Conservation (phyloP, 306 rosid genomes). For the Castanea crenata region DNA sequence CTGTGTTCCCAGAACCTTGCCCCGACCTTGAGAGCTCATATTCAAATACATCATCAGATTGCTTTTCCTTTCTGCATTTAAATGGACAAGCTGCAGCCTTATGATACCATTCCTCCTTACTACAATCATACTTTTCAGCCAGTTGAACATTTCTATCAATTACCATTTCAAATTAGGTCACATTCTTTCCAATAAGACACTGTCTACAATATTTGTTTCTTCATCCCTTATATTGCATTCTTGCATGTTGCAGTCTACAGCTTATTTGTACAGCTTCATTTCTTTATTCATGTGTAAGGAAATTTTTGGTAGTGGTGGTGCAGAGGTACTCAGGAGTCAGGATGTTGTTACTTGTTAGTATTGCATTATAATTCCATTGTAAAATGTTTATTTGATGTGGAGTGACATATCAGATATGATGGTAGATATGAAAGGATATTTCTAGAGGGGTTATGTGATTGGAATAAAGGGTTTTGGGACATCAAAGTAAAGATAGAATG, state of each 20-base stretch:
- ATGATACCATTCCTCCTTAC: slow-evolving; percentile 43
- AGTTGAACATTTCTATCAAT: slow-evolving; percentile 30
- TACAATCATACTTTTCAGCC: slow-evolving; percentile 29
- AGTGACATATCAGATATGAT: slow-evolving; percentile 27
- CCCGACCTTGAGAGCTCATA: slow-evolving; percentile 41
- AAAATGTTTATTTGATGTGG: slow-evolving; percentile 37
- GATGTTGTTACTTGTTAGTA: slow-evolving; percentile 15
- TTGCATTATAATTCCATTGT: slow-evolving; percentile 40
- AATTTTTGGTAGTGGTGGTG: slow-evolving; percentile 79
- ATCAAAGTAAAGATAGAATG: neutral
- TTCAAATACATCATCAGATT: slow-evolving; percentile 54
- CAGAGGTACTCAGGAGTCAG: slow-evolving; percentile 37
- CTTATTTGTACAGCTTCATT: slow-evolving; percentile 95
- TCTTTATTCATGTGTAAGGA: slow-evolving; percentile 96
- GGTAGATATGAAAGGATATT: slow-evolving; percentile 22
- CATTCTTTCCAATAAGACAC: slow-evolving; percentile 76
- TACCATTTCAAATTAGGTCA: slow-evolving; percentile 44
- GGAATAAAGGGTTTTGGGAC: slow-evolving; percentile 1
- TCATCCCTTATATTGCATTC: slow-evolving; percentile 56
- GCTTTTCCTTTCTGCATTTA: slow-evolving; percentile 43
- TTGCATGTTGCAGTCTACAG: slow-evolving; percentile 64
- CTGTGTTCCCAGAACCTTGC: slow-evolving; percentile 79
- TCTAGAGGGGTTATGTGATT: slow-evolving; percentile 22
- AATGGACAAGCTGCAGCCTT: slow-evolving; percentile 45
- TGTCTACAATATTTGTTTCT: slow-evolving; percentile 51